phyloP scores from a whole-genome alignment of 345 rosid species.

The Xanthoceras sorbifolium region DNA sequence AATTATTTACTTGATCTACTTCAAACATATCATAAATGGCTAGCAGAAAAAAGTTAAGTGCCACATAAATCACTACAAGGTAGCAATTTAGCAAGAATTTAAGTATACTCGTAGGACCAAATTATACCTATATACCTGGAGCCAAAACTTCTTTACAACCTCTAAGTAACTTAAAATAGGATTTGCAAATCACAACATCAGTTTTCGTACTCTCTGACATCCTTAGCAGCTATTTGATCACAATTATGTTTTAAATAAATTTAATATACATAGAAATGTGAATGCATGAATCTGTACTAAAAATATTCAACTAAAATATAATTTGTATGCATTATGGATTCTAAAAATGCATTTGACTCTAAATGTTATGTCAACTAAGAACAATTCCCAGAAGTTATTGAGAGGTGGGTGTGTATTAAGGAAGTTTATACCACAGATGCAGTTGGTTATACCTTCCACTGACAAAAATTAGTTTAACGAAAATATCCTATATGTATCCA shows the following conservation, averaged over 20 bases:
- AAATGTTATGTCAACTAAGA: not conserved
- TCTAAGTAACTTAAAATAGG: not conserved
- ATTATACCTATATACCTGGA: not conserved
- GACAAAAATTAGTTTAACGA: not conserved
- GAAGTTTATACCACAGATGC: not conserved
- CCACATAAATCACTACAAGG: not conserved
- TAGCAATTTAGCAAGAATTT: not conserved
- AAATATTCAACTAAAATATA: not conserved
- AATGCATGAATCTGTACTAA: not conserved
- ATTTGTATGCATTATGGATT: too few relatives aligned
- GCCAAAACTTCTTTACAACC: constrained; percentile 1
- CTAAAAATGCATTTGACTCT: not conserved
- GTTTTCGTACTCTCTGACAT: not conserved
- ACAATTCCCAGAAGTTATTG: not conserved
- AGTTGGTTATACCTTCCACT: not conserved
- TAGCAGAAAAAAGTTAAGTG: not conserved
- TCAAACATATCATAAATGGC: not conserved
- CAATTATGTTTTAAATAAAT: not conserved
- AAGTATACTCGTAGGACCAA: not conserved
- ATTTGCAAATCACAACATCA: not conserved
- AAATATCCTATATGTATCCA: not conserved
- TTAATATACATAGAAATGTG: not conserved
- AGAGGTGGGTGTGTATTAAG: not conserved
- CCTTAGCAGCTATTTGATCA: not conserved
- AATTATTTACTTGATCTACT: too few relatives aligned